Evolutionary conservation across 805 yeast genomes (phyloP).

Genomic region (Candida suzukii): DNA sequence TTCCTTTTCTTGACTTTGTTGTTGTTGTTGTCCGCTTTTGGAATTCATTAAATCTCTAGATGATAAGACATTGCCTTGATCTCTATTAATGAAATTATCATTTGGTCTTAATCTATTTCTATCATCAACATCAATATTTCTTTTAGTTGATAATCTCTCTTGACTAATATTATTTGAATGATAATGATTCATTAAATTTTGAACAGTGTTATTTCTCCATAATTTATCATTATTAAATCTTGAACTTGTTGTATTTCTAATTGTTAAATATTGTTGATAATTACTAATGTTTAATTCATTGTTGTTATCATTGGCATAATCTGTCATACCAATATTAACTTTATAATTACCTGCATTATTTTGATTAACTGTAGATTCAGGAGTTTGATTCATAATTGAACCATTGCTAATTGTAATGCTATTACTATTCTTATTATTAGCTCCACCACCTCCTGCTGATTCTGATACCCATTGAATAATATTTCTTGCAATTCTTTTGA

Average conservation of each 20-base stretch:
- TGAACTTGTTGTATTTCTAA: not conserved
- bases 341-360: not conserved
- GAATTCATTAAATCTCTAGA: not conserved
- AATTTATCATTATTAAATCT: not conserved
- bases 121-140: too few species aligned
- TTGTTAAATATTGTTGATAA: not conserved
- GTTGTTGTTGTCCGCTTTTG: too few species aligned
- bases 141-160: too few species aligned
- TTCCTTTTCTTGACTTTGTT: not conserved
- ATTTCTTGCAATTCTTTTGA: not conserved
- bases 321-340: too few species aligned
- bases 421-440: not conserved
- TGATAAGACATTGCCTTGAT: not conserved
- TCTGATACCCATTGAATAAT: not conserved
- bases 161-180: constrained; percentile 24
- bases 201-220: not conserved
- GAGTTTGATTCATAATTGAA: not conserved
- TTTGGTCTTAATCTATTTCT: not conserved
- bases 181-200: not conserved
- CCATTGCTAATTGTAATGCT: not conserved
- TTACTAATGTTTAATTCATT: too few species aligned
- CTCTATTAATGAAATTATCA: not conserved
- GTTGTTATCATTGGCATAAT: not conserved
- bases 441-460: not conserved
- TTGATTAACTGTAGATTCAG: not conserved